Base-by-base conservation (phyloP, 345 rosid species). In the Punica granatum region DNA sequence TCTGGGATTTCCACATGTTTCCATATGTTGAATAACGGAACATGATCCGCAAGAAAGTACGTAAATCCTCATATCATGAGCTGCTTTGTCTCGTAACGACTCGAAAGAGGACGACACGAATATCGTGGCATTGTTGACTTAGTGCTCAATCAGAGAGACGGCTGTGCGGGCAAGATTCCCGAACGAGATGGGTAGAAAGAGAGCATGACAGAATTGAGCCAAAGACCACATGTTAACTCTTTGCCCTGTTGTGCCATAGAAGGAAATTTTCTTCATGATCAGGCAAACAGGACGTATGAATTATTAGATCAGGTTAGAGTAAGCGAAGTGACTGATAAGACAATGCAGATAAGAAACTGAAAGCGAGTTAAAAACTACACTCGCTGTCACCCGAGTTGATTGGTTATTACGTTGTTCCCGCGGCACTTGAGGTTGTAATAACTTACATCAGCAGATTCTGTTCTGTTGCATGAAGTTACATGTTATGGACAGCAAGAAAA, bases 361-460 rank as follows among this genome's bases (percentile, higher is more conserved):
- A 56, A 28, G 34, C 5, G 25, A 26, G 61, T 9, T 51, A n/a
- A 28, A 56, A 10, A 26, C 25, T 11, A n/a, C n/a, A n/a, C n/a
- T 26, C 34, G 18, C 12, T 14, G 31, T 5, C 19, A 26, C 34
- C 33, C 12, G 26, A 26, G 14, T 56, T 18, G 25, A 14, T 56
- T 26, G 26, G 61, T 28, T 56, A 33, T 56, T 56, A 56, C 34
- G 9, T 12, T 56, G 61, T 56, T 56, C 26, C 30, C 13, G 34
- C 19, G 11, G 16, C 32, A 56, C 34, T 12, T 56, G 61, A 26
- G 11, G 61, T 26, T 28, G 34, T 14, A 56, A 26, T 28, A 56
- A 56, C 33, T 2, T 56, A 12, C 34, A 30, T 56, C 61, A 56
- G 61, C 61, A 56, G 61, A 56, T 56, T 56, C 61, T 26, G 34